These are phyloP conservation scores for Clohesyomyces aquaticus DNA, from an alignment of 495 filamentous ascomycete species.

Conservation along the genomic window DNA sequence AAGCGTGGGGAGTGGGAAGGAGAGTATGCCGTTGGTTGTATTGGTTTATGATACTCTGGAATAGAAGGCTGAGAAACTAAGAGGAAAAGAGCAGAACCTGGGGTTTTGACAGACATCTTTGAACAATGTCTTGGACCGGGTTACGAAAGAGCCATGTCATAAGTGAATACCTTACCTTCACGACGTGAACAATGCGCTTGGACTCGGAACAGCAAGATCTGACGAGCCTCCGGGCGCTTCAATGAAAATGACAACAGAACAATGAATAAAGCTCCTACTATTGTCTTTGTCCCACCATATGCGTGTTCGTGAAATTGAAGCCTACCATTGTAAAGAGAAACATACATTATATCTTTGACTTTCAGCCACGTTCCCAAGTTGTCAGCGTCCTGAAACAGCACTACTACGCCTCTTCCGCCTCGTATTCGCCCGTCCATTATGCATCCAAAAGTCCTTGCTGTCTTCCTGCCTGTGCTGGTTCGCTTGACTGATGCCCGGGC, in stretches of 20 bases:
- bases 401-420: background rate
- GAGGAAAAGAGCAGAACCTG: background rate
- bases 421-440: background rate
- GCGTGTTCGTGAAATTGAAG: background rate
- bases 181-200: no score
- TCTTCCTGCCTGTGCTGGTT: constrained; percentile 1
- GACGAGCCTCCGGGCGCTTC: background rate
- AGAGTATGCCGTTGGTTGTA: no score
- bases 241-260: background rate
- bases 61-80: background rate
- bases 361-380: background rate
- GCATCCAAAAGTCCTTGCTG: background rate
- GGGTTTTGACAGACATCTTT: background rate
- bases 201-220: background rate
- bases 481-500: constrained; percentile 11
- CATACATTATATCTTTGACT: background rate
- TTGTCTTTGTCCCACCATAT: background rate
- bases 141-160: no score
- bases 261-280: background rate
- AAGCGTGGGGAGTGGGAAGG: no score
- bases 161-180: no score
- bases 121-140: background rate
- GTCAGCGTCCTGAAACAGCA: background rate
- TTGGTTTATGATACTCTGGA: background rate
- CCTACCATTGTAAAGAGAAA: background rate